Conservation (phyloP, 2,329 filamentous ascomycete genomes). For the Penicillium sp. region DNA sequence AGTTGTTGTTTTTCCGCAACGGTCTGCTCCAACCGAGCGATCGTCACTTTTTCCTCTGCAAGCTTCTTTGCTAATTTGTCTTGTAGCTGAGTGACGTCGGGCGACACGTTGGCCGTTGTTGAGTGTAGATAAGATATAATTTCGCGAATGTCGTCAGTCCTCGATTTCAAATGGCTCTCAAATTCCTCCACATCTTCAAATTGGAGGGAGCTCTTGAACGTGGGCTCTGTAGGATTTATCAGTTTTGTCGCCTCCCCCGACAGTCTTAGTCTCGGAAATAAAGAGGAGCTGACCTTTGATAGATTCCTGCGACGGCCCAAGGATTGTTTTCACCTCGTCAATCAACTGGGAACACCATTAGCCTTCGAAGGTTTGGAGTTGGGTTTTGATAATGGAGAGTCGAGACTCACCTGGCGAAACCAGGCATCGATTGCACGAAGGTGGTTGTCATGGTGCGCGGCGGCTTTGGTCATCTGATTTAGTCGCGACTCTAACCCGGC, state of each 20-base stretch:
- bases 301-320: conserved; percentile 32
- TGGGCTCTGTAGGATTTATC: conserved; percentile 17
- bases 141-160: conserved; percentile 73
- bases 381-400: background rate
- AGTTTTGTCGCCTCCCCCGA: background rate
- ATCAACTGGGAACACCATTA: conserved; percentile 38
- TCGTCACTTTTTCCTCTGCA: conserved; percentile 77
- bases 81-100: conserved; percentile 73
- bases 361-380: background rate
- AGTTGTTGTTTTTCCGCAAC: conserved; percentile 79
- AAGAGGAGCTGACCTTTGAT: conserved; percentile 30
- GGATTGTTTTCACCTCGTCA: conserved; percentile 49
- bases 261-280: background rate
- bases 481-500: conserved; percentile 77
- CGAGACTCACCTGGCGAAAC: conserved; percentile 78
- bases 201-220: conserved; percentile 56
- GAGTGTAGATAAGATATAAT: conserved; percentile 70
- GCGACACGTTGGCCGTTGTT: conserved; percentile 50
- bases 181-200: conserved; percentile 64
- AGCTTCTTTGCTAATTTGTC: conserved; percentile 72
- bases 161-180: conserved; percentile 74
- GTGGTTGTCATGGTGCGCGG: conserved; percentile 87
- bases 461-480: conserved; percentile 75
- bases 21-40: conserved; percentile 73
- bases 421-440: conserved; percentile 86